Percentiles rank a stretch among this genome's conserved stretches.
phyloP scores from a whole-genome alignment of 768 basidiomycete genomes.

The Suillus weaverae region DNA sequence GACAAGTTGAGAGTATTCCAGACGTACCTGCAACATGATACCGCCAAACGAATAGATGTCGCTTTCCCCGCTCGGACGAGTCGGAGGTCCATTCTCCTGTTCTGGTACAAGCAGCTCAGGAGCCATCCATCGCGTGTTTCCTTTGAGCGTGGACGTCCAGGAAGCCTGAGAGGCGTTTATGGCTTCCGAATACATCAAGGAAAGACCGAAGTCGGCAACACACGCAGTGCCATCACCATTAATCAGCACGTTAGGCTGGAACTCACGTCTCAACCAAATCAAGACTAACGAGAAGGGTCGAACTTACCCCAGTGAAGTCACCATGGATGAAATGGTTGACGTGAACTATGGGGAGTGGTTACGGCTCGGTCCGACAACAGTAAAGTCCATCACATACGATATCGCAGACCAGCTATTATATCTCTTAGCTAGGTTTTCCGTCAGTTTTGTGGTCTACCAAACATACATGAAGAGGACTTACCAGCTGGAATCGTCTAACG shows the following conservation, averaged over 20 bases:
- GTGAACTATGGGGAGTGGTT: slow-evolving; percentile 1
- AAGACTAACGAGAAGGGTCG: neutral
- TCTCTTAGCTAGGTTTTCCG: neutral
- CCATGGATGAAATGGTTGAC: slow-evolving; percentile 40
- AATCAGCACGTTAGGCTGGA: slow-evolving; percentile 38
- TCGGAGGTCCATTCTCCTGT: slow-evolving; percentile 24
- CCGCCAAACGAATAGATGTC: slow-evolving; percentile 47
- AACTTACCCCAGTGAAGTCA: slow-evolving; percentile 44
- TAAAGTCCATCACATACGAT: slow-evolving; percentile 7
- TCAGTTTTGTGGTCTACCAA: neutral
- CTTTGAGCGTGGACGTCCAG: slow-evolving; percentile 37
- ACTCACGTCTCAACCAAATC: neutral
- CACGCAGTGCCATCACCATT: slow-evolving; percentile 31
- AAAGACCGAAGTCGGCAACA: slow-evolving; percentile 41
- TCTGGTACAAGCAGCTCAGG: slow-evolving; percentile 36
- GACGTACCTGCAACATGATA: slow-evolving; percentile 29
- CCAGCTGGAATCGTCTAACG: slow-evolving; percentile 14
- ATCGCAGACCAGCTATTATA: slow-evolving; percentile 20
- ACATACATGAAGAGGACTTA: slow-evolving; percentile 5
- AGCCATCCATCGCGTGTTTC: slow-evolving; percentile 52
- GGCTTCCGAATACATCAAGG: slow-evolving; percentile 26
- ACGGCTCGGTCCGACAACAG: neutral
- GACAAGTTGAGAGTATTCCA: slow-evolving; percentile 16
- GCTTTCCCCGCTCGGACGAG: slow-evolving; percentile 22
- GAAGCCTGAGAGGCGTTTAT: slow-evolving; percentile 17